Conservation (phyloP, 23 red algal genomes). For the Gracilaria caudata region DNA sequence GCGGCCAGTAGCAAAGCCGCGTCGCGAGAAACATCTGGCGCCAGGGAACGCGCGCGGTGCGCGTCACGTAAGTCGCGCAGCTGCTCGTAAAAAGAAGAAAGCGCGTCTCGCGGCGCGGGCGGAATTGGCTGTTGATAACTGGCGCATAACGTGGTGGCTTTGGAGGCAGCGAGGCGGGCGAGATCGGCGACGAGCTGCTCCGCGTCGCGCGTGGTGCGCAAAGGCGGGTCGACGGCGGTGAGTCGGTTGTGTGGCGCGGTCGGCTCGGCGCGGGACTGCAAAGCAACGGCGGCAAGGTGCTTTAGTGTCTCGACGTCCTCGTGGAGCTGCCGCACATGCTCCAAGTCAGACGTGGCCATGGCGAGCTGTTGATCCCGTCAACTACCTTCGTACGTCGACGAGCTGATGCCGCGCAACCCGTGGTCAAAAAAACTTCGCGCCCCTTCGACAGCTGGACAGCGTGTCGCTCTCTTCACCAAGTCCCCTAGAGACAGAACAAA, state of each 20-base stretch:
- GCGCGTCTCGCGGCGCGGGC: background rate
- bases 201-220: slow-evolving; percentile 34
- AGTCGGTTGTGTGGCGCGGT: slow-evolving; percentile 15
- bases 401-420: background rate
- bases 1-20: slow-evolving; percentile 12
- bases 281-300: slow-evolving; percentile 43
- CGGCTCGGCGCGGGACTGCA: slow-evolving; percentile 36
- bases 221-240: background rate
- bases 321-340: slow-evolving; percentile 47
- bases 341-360: background rate
- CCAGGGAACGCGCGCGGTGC: slow-evolving; percentile 2
- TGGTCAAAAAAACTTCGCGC: background rate
- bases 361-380: no score
- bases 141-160: background rate
- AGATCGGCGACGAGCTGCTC: slow-evolving; percentile 61
- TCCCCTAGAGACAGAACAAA: slow-evolving; percentile 7
- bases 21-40: slow-evolving; percentile 9
- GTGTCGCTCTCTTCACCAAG: no score
- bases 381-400: background rate
- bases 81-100: slow-evolving; percentile 52
- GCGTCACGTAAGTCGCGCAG: slow-evolving; percentile 56
- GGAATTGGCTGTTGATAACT: slow-evolving; percentile 1
- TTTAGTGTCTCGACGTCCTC: slow-evolving; percentile 64
- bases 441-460: slow-evolving; percentile 27
- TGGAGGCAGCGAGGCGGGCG: background rate